phyloP scores from a whole-genome alignment of 768 basidiomycete genomes.

The Leccinum olivaceopallidum region DNA sequence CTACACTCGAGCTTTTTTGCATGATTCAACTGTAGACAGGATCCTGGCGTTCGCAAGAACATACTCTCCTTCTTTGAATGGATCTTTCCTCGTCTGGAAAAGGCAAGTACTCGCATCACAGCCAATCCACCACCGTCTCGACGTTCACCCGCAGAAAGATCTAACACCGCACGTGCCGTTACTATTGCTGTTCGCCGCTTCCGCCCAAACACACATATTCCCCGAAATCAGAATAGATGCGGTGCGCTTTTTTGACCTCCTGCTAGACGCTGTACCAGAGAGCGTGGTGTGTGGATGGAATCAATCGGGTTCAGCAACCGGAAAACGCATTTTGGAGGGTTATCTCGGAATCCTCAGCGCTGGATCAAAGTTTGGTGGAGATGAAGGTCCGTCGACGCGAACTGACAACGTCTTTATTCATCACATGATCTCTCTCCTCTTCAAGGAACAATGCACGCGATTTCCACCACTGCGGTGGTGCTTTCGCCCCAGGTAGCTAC shows the following conservation, averaged over 20 bases:
- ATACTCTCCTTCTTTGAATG: slow-evolving; percentile 69
- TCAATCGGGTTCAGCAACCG: slow-evolving; percentile 49
- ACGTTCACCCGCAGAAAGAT: slow-evolving; percentile 49
- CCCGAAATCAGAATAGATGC: slow-evolving; percentile 94
- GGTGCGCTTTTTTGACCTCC: slow-evolving; percentile 72
- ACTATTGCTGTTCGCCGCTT: slow-evolving; percentile 82
- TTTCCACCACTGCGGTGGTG: slow-evolving; percentile 64
- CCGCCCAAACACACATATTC: slow-evolving; percentile 93
- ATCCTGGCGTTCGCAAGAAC: slow-evolving; percentile 74
- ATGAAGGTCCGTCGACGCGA: slow-evolving; percentile 43
- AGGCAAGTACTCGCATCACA: slow-evolving; percentile 39
- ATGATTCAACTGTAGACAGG: slow-evolving; percentile 45
- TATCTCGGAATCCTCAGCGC: slow-evolving; percentile 79
- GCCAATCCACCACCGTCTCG: slow-evolving; percentile 1
- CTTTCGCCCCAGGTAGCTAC: slow-evolving; percentile 57
- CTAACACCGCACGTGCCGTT: slow-evolving; percentile 73
- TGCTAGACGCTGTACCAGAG: slow-evolving; percentile 69
- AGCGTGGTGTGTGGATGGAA: slow-evolving; percentile 71
- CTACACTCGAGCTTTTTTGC: not conserved
- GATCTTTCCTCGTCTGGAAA: slow-evolving; percentile 65
- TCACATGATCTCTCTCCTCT: slow-evolving; percentile 1
- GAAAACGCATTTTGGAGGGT: slow-evolving; percentile 69
- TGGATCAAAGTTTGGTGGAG: slow-evolving; percentile 60
- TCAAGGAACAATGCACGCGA: slow-evolving; percentile 40
- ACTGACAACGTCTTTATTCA: not conserved